Evolutionary conservation across 2,329 filamentous ascomycete genomes (phyloP), one percentile per base, ranked within the genome.

Genomic region (Didymella glomerata): DNA sequence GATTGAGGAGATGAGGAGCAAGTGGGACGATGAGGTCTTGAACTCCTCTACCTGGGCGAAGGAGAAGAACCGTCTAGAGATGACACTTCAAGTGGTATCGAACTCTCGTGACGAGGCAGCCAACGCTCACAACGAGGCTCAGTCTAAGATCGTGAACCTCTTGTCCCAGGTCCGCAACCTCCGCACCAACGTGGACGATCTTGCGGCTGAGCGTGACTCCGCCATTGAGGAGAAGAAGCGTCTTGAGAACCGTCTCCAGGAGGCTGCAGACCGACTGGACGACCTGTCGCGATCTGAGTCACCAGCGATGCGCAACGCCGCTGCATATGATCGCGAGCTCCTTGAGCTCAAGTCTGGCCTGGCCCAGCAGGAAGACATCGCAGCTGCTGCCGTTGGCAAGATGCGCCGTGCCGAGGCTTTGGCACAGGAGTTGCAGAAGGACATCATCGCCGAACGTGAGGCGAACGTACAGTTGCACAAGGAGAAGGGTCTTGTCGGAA

Each of bases 11-110:
- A 85, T 98, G 58, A 88, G 95, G 66, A 93, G 89, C 68, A 98
- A 98, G 80, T 98, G 95, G 94, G 95, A 99, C 71, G 92, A 98
- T 69, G 94, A 99, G 79, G 92, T 98, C 11, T 86, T 98, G 68
- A 98, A 98, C 80, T 96, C 92, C 78, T 96, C 93, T 16, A 97
- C 94, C 0, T 98, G 95, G 93, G 93, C 93, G 13, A 99, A 99
- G 81, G 94, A 99, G 80, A 98, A 98, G 82, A 86, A 92, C 16
- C 89, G 94, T 16, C 84, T 99, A 40, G 94, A 98, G 76, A 88
- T 93, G 60, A 96, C 93, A 5, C 83, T 99, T 54, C 88, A 94
- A 49, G 93, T 97, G 75, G 86, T 98, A 30, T 90, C 91, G 11
- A 89, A 91, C 48, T 96, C 93, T n/a, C 88, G 94, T 2, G 94